A percentile compares a stretch with the other conserved stretches of the same genome.
Conservation (phyloP, 371 early-diverging fungal species). For the Mortierella sp. region DNA sequence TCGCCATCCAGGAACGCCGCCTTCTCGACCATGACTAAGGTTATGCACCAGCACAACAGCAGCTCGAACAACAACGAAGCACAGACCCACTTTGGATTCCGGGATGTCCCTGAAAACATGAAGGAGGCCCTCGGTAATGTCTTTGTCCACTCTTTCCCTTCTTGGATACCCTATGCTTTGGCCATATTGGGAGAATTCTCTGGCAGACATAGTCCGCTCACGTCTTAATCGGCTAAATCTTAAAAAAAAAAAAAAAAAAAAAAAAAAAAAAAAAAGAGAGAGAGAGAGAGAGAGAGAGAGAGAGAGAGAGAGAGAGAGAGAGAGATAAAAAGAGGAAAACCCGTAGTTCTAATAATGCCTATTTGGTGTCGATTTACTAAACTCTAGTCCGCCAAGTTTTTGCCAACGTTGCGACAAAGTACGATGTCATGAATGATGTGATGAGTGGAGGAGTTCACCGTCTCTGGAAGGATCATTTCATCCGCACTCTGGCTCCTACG, state of each 20-base stretch:
- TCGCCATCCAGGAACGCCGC: slow-evolving; percentile 29
- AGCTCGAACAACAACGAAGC: slow-evolving; percentile 11
- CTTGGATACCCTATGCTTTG: background rate
- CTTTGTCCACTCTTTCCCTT: background rate
- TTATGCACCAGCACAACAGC: slow-evolving; percentile 34
- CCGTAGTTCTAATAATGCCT: background rate
- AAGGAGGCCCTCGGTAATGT: slow-evolving; percentile 86
- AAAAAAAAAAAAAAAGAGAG: no score
- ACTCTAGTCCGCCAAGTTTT: slow-evolving; percentile 87
- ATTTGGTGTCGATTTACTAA: background rate
- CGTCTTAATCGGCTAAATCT: background rate
- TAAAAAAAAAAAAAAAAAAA: no score
- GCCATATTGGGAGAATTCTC: background rate
- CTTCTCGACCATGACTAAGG: slow-evolving; percentile 47
- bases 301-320: background rate
- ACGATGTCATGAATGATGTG: slow-evolving; percentile 97
- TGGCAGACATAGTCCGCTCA: background rate
- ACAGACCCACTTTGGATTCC: slow-evolving; percentile 92
- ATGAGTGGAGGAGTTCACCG: slow-evolving; percentile 96
- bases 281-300: background rate
- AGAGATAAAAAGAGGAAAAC: background rate
- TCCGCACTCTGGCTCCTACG: slow-evolving; percentile 85
- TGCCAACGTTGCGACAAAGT: slow-evolving; percentile 90
- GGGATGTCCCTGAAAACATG: slow-evolving; percentile 81
- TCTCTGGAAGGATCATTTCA: slow-evolving; percentile 95